These are phyloP conservation scores for Moniliella sp. DNA, from an alignment of 1,284 basidiomycete species.

Conservation along the genomic window DNA sequence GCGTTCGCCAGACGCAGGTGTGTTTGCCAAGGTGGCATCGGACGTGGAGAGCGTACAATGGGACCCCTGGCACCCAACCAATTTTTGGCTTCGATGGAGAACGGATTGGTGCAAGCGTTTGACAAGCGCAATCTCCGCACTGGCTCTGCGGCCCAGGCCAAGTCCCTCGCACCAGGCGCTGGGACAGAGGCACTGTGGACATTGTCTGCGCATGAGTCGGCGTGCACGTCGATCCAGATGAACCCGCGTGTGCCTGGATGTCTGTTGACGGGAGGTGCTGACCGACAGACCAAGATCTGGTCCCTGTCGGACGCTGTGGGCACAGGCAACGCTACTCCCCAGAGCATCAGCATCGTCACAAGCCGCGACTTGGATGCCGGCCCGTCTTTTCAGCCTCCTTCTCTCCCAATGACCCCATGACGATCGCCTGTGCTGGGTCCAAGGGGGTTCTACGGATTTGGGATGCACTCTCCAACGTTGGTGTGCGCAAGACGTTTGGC, in stretches of 20 bases:
- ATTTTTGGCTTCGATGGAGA: slow-evolving; percentile 84
- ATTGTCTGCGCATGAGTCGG: slow-evolving; percentile 78
- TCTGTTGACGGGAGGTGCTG: slow-evolving; percentile 73
- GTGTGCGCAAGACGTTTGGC: slow-evolving; percentile 33
- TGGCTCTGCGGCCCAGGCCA: slow-evolving; percentile 12
- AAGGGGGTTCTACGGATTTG: slow-evolving; percentile 81
- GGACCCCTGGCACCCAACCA: slow-evolving; percentile 79
- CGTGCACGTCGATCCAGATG: slow-evolving; percentile 70
- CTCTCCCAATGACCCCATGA: slow-evolving; percentile 82
- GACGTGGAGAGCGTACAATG: slow-evolving; percentile 83
- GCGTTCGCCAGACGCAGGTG: slow-evolving; percentile 53
- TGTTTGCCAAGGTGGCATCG: slow-evolving; percentile 58
- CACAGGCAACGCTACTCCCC: slow-evolving; percentile 4
- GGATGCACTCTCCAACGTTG: slow-evolving; percentile 42
- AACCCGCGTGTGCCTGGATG: slow-evolving; percentile 76
- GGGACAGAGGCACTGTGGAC: slow-evolving; percentile 50
- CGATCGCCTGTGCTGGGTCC: slow-evolving; percentile 75
- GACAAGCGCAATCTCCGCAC: slow-evolving; percentile 62
- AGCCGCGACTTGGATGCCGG: slow-evolving; percentile 81
- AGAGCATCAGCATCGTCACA: slow-evolving; percentile 56
- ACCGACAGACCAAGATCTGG: slow-evolving; percentile 69
- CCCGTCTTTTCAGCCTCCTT: slow-evolving; percentile 70
- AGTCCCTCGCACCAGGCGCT: too few relatives aligned
- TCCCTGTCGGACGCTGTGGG: slow-evolving; percentile 43
- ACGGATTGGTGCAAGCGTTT: slow-evolving; percentile 71